Evolutionary conservation across 129 eudicot species (phyloP).

Genomic region (Tanacetum coccineum): DNA sequence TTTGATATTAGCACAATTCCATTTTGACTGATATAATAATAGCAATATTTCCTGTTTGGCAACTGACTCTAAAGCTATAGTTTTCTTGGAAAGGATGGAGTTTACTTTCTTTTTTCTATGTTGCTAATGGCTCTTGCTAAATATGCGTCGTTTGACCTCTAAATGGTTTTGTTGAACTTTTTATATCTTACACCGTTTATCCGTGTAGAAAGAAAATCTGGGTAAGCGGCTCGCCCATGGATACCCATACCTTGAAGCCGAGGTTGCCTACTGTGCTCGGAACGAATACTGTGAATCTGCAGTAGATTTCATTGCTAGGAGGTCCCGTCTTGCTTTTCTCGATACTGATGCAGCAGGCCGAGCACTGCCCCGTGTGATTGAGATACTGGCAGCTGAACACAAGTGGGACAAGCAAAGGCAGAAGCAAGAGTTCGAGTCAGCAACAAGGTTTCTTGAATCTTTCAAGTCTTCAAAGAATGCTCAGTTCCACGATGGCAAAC

Average conservation of each 20-base stretch:
- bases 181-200: background rate
- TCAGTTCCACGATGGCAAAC: slow-evolving; percentile 88
- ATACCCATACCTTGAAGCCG: slow-evolving; percentile 80
- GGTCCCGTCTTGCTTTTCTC: slow-evolving; percentile 80
- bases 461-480: slow-evolving; percentile 87
- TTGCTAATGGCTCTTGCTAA: too few species aligned
- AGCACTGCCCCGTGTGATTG: slow-evolving; percentile 75
- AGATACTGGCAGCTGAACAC: slow-evolving; percentile 80
- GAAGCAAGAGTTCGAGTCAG: slow-evolving; percentile 55
- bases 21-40: too few species aligned
- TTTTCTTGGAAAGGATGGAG: too few species aligned
- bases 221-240: slow-evolving; percentile 89
- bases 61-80: too few species aligned
- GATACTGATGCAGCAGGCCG: slow-evolving; percentile 76
- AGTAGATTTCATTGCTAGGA: slow-evolving; percentile 77
- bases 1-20: too few species aligned
- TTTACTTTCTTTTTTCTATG: too few species aligned
- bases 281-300: slow-evolving; percentile 83
- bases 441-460: slow-evolving; percentile 65
- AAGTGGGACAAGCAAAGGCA: slow-evolving; percentile 78
- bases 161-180: background rate
- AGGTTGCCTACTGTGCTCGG: slow-evolving; percentile 79
- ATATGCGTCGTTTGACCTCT: background rate
- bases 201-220: slow-evolving; percentile 59
- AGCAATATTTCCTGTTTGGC: too few species aligned